phyloP scores from a whole-genome alignment of 805 yeast species.

The Candida awuae region DNA sequence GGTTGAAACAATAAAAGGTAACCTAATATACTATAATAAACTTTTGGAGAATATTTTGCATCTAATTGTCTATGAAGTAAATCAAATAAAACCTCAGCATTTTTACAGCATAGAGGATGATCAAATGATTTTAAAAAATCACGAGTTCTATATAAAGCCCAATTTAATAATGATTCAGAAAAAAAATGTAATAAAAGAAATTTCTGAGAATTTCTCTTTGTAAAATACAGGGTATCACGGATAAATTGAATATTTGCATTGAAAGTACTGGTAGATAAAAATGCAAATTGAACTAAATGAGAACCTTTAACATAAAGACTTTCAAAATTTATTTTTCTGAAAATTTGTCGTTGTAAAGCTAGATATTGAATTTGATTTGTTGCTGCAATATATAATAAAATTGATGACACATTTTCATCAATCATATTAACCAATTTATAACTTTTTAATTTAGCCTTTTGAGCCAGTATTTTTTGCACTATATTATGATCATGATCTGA shows the following conservation, averaged over 20 bases:
- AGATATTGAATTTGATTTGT: slow-evolving; percentile 40
- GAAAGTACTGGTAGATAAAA: slow-evolving; percentile 32
- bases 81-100: slow-evolving; percentile 33
- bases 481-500: slow-evolving; percentile 2
- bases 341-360: slow-evolving; percentile 27
- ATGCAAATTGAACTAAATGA: slow-evolving; percentile 39
- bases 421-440: slow-evolving; percentile 25
- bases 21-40: slow-evolving; percentile 29
- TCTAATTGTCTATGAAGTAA: slow-evolving; percentile 26
- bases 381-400: slow-evolving; percentile 42
- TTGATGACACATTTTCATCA: slow-evolving; percentile 32
- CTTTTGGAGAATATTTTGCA: slow-evolving; percentile 21
- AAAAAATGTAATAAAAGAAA: slow-evolving; percentile 38
- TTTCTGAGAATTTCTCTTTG: slow-evolving; percentile 39
- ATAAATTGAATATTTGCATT: slow-evolving; percentile 33
- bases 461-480: slow-evolving; percentile 10
- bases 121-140: slow-evolving; percentile 32
- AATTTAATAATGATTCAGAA: slow-evolving; percentile 37
- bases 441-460: slow-evolving; percentile 4
- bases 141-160: slow-evolving; percentile 43
- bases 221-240: slow-evolving; percentile 28
- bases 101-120: slow-evolving; percentile 12
- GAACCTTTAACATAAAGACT: slow-evolving; percentile 34
- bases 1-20: slow-evolving; percentile 29
- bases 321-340: slow-evolving; percentile 27